Base-by-base conservation (phyloP, 495 filamentous ascomycete genomes). In the Platismatia glauca region DNA sequence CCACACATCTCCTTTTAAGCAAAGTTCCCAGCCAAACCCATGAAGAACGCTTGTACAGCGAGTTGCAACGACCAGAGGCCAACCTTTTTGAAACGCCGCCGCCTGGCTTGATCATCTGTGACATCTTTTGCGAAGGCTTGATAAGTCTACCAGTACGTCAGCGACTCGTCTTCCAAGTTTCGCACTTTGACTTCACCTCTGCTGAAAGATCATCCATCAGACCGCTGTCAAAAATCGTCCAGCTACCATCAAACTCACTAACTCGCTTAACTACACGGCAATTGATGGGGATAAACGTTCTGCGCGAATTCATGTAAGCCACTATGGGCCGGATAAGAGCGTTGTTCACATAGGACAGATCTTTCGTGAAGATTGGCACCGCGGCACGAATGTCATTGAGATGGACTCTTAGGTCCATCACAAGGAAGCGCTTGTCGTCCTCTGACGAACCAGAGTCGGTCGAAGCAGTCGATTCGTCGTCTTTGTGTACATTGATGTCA, bases 241-340 rank as follows among this genome's bases (percentile, higher is more conserved):
- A 98, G 65, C 87, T 88, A 22, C 94, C 94, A 72, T 98, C 91
- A 68, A 97, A 98, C 72, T 98, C 94, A 60, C 81, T 78, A 13
- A 82, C 80, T 4, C 82, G 83, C 75, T 98, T 98, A 64, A 96
- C 88, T 59, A 98, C 88, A 58, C 93, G 89, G 75, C 94, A 97
- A 63, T 87, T 88, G 69, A 98, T 86, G 13, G 94, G 95, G 55
- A 98, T 97, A 71, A 95, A 97, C 0, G 91, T 92, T 68, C 84
- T 86, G 71, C 88, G 84, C 37, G 89, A 89, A 73, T 98, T 98
- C 75, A 98, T 97, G 70, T 97, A 98, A 2, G 94, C 95, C n/a
- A 98, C 94, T 60, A 98, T 98, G 20, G 94, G 94, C 33, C 94
- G 84, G 46, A 97, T 87, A 9, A 98, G 83, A 4, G 94, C 94